Base-by-base conservation (phyloP, 116 monocot species). In the Iris pallida region DNA sequence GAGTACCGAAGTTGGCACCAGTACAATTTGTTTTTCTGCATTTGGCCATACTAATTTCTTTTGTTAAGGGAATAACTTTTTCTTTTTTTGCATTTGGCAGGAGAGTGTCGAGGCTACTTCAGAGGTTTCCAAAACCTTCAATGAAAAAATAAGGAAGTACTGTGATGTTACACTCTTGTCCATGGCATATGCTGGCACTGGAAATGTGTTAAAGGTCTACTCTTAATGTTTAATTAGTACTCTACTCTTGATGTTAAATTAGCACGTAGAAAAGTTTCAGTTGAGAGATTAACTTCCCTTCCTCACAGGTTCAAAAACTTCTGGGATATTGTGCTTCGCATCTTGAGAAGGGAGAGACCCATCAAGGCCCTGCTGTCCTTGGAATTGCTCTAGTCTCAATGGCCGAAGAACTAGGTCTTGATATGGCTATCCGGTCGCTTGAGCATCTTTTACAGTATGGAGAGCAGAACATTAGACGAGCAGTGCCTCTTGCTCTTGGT, bases 281-380 rank as follows among this genome's bases (percentile, higher is more conserved):
- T 14, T 55, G 6, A 16, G 18, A 57, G 18, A 20, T 55, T 16
- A 13, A 55, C 55, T 59, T 1, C 13, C 13, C 16, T 72, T 43
- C 44, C 6, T 40, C 82, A 20, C 83, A 98, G 98, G 86, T 98
- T 63, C 98, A 98, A 57, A 86, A 93, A 58, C 83, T 98, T 53
- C 69, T 98, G 10, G 93, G 88, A 2, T 88, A 90, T 61, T 98
- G 98, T 75, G 81, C 90, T 9, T 81, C 88, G 54, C 98, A 98
- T 86, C 83, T 98, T 47, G 98, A 98, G 1, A 98, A 98, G 66
- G 85, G 90, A 41, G 97, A 97, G 73, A 90, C 75, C n/a, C 85
- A 97, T 79, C 97, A 97, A 56, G 97, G 97, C 18, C 90, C 93
- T 59, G 93, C 97, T 71, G 97, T 97, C 4, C 90, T 97, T 73